Conservation (phyloP, 257 asterid genomes). For the Fraxinus excelsior region DNA sequence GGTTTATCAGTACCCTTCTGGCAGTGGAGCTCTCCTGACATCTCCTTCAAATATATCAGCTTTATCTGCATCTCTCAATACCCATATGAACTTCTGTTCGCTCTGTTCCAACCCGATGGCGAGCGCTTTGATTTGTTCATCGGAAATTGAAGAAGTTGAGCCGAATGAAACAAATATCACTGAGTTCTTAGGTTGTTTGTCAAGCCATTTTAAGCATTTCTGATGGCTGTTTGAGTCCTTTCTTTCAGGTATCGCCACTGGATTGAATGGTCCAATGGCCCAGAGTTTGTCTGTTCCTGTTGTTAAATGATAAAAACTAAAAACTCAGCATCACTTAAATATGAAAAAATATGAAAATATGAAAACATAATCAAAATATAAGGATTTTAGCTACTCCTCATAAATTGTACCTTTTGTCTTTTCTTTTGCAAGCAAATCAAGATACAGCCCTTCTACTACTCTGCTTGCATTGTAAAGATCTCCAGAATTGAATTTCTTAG, state of each 20-base stretch:
- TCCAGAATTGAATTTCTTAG: constrained; percentile 24
- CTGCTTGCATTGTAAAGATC: constrained; percentile 45
- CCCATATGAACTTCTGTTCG: constrained; percentile 59
- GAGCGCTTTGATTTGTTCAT: constrained; percentile 48
- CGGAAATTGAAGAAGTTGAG: constrained; percentile 48
- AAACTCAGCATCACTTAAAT: not conserved
- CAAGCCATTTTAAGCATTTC: constrained; percentile 56
- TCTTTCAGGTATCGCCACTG: constrained; percentile 8
- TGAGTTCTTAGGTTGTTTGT: constrained; percentile 35
- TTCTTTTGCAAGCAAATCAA: constrained; percentile 40
- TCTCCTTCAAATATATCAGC: constrained; percentile 48
- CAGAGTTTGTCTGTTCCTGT: constrained; percentile 31
- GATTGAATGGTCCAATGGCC: constrained; percentile 61
- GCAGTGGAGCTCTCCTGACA: constrained; percentile 22
- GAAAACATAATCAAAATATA: not conserved
- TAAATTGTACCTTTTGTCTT: not conserved
- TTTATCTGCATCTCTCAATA: constrained; percentile 60
- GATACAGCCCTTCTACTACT: constrained; percentile 42
- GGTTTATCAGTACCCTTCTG: constrained; percentile 25
- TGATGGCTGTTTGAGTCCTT: constrained; percentile 1
- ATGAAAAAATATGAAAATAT: not conserved
- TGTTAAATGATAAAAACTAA: too few relatives aligned
- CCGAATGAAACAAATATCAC: constrained; percentile 66
- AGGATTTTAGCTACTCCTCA: not conserved
- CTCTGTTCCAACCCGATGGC: constrained; percentile 57